phyloP scores from a whole-genome alignment of 208 protist genomes.

The Trypanosoma melophagium region DNA sequence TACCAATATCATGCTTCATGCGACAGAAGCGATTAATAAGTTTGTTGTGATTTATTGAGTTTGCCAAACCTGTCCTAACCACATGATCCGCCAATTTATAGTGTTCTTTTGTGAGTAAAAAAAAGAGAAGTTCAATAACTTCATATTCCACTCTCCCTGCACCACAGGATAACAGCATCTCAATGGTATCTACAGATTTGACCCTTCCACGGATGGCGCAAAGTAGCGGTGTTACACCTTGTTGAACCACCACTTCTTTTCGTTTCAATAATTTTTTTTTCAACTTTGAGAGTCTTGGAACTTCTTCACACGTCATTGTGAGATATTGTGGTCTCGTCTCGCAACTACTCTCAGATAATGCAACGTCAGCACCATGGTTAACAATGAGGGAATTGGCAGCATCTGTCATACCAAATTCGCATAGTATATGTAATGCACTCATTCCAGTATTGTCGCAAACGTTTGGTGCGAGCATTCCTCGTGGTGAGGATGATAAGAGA shows the following conservation, averaged over 20 bases:
- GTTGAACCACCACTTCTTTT: background rate
- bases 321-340: background rate
- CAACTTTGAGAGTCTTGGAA: background rate
- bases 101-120: conserved; percentile 36
- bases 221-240: conserved; percentile 43
- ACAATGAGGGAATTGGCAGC: conserved; percentile 46
- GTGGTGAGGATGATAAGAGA: conserved; percentile 42
- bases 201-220: conserved; percentile 26
- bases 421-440: conserved; percentile 63
- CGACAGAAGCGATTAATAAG: conserved; percentile 55
- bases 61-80: conserved; percentile 21
- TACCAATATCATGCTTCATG: conserved; percentile 24
- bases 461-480: conserved; percentile 39
- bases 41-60: conserved; percentile 38
- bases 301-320: conserved; percentile 29
- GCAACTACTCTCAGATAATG: conserved; percentile 1
- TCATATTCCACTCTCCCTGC: conserved; percentile 32
- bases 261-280: background rate
- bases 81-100: conserved; percentile 41
- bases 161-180: conserved; percentile 48
- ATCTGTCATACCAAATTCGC: conserved; percentile 42
- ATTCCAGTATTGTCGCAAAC: conserved; percentile 48
- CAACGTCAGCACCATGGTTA: conserved; percentile 53
- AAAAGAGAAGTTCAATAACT: conserved; percentile 48
- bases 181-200: conserved; percentile 30